Conservation (phyloP, 768 basidiomycete genomes). For the Cyathus striatus region DNA sequence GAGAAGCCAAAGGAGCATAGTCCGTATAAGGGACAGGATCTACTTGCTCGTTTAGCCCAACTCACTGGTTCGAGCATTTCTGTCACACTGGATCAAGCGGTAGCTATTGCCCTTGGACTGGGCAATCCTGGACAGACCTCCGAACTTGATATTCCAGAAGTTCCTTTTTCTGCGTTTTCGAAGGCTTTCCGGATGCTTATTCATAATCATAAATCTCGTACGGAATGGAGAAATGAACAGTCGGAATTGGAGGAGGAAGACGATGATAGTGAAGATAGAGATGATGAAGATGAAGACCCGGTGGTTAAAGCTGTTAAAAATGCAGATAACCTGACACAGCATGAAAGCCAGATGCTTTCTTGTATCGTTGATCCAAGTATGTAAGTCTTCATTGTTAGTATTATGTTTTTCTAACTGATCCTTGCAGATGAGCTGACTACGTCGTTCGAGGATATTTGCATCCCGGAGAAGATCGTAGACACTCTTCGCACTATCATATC, state of each 20-base stretch:
- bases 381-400: background rate
- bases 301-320: constrained; percentile 6
- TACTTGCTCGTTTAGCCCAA: no score
- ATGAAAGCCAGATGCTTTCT: constrained; percentile 6
- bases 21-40: no score
- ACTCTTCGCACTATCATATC: constrained; percentile 9
- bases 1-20: no score
- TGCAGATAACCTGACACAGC: constrained; percentile 2
- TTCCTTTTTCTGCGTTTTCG: no score
- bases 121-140: no score
- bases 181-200: no score
- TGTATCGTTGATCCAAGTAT: constrained; percentile 9
- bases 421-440: constrained; percentile 7
- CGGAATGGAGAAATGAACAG: no score
- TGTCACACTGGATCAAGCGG: no score
- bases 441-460: constrained; percentile 10
- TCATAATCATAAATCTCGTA: no score
- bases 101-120: no score
- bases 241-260: background rate
- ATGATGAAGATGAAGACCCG: constrained; percentile 3
- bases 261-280: background rate
- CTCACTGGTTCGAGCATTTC: no score
- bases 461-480: constrained; percentile 8
- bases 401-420: background rate
- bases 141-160: no score